Evolutionary conservation across 371 early-diverging fungal genomes (phyloP).

Genomic region (Mucor piriformis): DNA sequence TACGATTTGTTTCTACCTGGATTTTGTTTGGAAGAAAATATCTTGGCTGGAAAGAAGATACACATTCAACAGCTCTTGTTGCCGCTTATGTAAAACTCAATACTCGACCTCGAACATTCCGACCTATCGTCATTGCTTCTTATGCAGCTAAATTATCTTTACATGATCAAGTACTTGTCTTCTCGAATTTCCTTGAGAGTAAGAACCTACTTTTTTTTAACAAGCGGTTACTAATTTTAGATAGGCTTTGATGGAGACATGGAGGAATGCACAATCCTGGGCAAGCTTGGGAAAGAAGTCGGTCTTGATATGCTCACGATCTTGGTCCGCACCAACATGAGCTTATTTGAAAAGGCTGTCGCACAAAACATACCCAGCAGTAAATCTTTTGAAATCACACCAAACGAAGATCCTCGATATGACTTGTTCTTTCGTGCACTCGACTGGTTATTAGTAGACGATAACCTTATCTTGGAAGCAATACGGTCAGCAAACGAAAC

Average conservation of each 20-base stretch:
- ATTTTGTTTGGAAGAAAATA: conserved; percentile 25
- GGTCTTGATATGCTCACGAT: conserved; percentile 16
- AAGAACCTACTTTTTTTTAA: background rate
- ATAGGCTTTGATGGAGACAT: conserved; percentile 29
- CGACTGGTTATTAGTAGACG: conserved; percentile 12
- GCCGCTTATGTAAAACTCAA: conserved; percentile 16
- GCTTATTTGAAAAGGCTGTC: conserved; percentile 14
- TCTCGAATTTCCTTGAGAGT: conserved; percentile 32
- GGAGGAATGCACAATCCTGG: conserved; percentile 21
- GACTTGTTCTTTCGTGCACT: conserved; percentile 1
- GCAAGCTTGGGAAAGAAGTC: conserved; percentile 24
- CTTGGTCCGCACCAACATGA: conserved; percentile 7
- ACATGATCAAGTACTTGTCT: conserved; percentile 17
- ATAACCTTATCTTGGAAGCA: background rate
- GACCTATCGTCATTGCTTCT: conserved; percentile 24
- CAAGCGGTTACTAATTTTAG: background rate
- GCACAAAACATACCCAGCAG: background rate
- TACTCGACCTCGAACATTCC: conserved; percentile 1
- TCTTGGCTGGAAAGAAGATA: conserved; percentile 11
- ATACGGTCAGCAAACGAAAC: conserved; percentile 12
- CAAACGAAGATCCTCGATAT: background rate
- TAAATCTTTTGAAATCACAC: background rate
- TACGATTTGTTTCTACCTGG: conserved; percentile 23
- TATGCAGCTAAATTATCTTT: conserved; percentile 25
- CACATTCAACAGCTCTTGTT: conserved; percentile 14